Evolutionary conservation across 805 yeast genomes (phyloP).

Genomic region (Candida nanaspora): DNA sequence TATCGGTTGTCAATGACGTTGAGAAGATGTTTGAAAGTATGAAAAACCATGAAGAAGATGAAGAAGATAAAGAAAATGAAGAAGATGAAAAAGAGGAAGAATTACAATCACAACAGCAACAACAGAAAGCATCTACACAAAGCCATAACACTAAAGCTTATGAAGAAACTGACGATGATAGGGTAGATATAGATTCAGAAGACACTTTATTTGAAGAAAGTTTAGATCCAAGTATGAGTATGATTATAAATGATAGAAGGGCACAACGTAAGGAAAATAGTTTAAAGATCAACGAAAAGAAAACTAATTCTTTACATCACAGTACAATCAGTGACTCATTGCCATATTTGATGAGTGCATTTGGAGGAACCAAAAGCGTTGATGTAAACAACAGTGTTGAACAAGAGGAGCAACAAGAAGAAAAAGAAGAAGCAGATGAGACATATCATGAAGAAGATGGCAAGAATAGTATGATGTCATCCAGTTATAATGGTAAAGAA

Average conservation of each 20-base stretch:
- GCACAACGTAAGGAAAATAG: slow-evolving; percentile 6
- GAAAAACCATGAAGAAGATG: slow-evolving; percentile 17
- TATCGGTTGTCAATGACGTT: slow-evolving; percentile 60
- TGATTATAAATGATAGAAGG: slow-evolving; percentile 22
- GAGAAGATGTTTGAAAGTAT: slow-evolving; percentile 66
- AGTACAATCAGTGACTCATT: slow-evolving; percentile 57
- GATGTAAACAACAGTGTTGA: too few species aligned
- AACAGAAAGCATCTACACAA: too few species aligned
- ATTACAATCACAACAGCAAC: neutral
- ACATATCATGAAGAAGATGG: too few species aligned
- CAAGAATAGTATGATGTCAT: too few species aligned
- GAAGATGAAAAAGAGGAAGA: neutral
- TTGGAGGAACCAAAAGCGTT: slow-evolving; percentile 51
- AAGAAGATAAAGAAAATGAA: slow-evolving; percentile 6
- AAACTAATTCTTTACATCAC: slow-evolving; percentile 32
- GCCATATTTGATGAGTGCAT: slow-evolving; percentile 61
- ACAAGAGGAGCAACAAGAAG: slow-evolving; percentile 12
- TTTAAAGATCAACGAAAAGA: slow-evolving; percentile 1
- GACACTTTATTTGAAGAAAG: neutral
- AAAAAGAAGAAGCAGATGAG: neutral
- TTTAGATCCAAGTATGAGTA: slow-evolving; percentile 18
- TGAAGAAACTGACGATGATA: slow-evolving; percentile 6
- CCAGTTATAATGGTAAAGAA: too few species aligned
- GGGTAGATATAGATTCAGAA: neutral
- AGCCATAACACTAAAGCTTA: too few species aligned